Conservation (phyloP, 2,329 filamentous ascomycete species). For the Dissoconium aciculare region DNA sequence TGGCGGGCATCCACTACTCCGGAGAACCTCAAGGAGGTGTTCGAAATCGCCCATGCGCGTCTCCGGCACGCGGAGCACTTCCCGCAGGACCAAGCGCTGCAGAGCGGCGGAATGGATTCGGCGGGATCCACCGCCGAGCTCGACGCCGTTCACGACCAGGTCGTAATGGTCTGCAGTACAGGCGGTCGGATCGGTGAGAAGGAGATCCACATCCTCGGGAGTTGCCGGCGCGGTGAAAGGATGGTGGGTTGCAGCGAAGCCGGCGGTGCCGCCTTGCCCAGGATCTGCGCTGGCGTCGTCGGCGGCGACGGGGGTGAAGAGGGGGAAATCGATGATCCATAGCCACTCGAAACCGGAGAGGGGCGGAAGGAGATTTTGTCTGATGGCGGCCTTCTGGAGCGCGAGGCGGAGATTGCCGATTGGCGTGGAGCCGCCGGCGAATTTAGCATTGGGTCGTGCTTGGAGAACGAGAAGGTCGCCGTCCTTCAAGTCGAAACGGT, state of each 20-base stretch:
- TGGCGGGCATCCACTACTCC: slow-evolving; percentile 78
- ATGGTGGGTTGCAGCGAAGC: slow-evolving; percentile 79
- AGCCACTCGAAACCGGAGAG: slow-evolving; percentile 49
- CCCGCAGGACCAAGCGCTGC: slow-evolving; percentile 70
- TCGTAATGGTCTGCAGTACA: slow-evolving; percentile 85
- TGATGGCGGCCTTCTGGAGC: slow-evolving; percentile 54
- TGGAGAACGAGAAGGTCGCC: slow-evolving; percentile 74
- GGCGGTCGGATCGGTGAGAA: slow-evolving; percentile 55
- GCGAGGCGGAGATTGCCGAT: slow-evolving; percentile 59
- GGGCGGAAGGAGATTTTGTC: slow-evolving; percentile 40
- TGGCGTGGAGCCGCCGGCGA: slow-evolving; percentile 56
- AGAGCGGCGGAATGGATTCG: slow-evolving; percentile 76
- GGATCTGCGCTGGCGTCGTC: slow-evolving; percentile 46
- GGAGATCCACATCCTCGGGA: slow-evolving; percentile 54
- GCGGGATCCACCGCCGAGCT: slow-evolving; percentile 81
- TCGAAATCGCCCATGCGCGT: slow-evolving; percentile 64
- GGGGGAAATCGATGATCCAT: slow-evolving; percentile 83
- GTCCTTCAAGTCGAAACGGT: slow-evolving; percentile 40
- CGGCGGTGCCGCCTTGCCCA: slow-evolving; percentile 67
- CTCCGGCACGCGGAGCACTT: slow-evolving; percentile 64
- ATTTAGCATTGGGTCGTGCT: slow-evolving; percentile 51
- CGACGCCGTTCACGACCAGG: slow-evolving; percentile 85
- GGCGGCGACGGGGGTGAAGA: slow-evolving; percentile 57
- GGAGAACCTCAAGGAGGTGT: slow-evolving; percentile 69
- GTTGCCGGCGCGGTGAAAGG: slow-evolving; percentile 83